These are phyloP conservation scores for Rubus idaeus DNA, from an alignment of 306 rosid genomes.

Conservation along the genomic window DNA sequence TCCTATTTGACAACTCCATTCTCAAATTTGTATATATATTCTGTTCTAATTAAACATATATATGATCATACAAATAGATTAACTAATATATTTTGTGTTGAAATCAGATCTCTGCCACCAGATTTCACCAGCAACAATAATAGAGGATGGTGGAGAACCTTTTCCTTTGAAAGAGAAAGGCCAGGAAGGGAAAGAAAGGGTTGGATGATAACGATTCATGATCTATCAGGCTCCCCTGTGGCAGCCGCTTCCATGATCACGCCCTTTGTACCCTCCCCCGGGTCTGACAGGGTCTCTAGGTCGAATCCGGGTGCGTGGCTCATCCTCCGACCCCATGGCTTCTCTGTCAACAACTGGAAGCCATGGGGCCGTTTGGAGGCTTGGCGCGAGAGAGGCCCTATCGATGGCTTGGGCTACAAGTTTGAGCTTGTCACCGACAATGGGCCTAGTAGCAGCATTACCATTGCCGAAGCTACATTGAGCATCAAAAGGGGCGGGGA, in stretches of 20 bases:
- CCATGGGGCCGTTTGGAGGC: conserved; percentile 96
- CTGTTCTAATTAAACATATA: neutral
- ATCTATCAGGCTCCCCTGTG: conserved; percentile 86
- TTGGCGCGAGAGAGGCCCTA: conserved; percentile 82
- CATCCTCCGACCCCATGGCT: conserved; percentile 76
- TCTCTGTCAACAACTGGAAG: conserved; percentile 77
- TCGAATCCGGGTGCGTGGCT: conserved; percentile 97
- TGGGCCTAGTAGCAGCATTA: conserved; percentile 43
- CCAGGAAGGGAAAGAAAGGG: conserved; percentile 84
- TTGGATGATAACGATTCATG: conserved; percentile 88
- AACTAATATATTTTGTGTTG: neutral
- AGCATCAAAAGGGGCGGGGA: conserved; percentile 70
- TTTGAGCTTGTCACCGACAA: conserved; percentile 68
- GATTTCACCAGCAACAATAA: conserved; percentile 48
- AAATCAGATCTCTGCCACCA: conserved; percentile 53
- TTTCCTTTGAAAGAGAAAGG: conserved; percentile 50
- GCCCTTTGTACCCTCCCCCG: conserved; percentile 88
- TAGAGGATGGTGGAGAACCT: conserved; percentile 61
- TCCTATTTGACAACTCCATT: neutral
- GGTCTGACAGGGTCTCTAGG: conserved; percentile 76
- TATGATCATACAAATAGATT: neutral
- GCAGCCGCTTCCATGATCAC: conserved; percentile 93
- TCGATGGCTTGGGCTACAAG: conserved; percentile 83
- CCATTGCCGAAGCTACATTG: conserved; percentile 80
- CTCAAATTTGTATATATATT: neutral